Percentiles rank a stretch among this genome's conserved stretches.
These are phyloP conservation scores for Aureobasidium sp. DNA, from an alignment of 2,329 filamentous ascomycete genomes.

Conservation along the genomic window DNA sequence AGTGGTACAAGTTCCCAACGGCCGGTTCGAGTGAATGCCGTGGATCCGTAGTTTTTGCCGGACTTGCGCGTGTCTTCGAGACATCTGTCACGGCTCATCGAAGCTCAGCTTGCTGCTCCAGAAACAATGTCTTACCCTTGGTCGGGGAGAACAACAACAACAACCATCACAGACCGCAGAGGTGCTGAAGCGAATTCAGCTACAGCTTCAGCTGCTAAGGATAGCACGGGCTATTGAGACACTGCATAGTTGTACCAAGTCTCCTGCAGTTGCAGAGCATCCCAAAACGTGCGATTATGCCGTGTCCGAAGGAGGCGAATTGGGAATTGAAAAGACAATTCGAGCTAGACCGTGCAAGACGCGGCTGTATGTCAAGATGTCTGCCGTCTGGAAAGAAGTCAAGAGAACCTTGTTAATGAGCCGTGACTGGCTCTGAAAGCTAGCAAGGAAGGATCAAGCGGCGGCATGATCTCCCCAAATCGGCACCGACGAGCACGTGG, in stretches of 20 bases:
- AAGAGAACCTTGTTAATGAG: background rate
- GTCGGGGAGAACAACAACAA: background rate
- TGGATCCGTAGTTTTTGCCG: too few species aligned
- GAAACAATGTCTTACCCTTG: background rate
- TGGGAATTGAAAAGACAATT: background rate
- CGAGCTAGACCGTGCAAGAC: background rate
- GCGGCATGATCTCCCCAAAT: background rate
- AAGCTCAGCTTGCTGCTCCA: background rate
- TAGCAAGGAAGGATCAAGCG: background rate
- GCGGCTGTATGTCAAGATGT: background rate
- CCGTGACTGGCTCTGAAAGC: too few species aligned
- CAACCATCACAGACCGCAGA: background rate
- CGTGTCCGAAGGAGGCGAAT: background rate
- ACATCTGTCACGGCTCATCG: background rate
- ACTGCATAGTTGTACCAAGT: background rate
- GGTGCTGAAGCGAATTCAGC: background rate
- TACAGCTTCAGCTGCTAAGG: background rate
- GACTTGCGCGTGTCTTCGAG: background rate
- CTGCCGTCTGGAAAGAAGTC: background rate
- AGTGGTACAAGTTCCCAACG: background rate
- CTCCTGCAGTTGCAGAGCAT: background rate
- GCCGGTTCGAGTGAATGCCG: background rate
- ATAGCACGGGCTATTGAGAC: background rate
- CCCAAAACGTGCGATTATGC: too few species aligned
- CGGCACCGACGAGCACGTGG: background rate